phyloP scores from a whole-genome alignment of 495 filamentous ascomycete genomes.

The Mycothermus thermophilus region DNA sequence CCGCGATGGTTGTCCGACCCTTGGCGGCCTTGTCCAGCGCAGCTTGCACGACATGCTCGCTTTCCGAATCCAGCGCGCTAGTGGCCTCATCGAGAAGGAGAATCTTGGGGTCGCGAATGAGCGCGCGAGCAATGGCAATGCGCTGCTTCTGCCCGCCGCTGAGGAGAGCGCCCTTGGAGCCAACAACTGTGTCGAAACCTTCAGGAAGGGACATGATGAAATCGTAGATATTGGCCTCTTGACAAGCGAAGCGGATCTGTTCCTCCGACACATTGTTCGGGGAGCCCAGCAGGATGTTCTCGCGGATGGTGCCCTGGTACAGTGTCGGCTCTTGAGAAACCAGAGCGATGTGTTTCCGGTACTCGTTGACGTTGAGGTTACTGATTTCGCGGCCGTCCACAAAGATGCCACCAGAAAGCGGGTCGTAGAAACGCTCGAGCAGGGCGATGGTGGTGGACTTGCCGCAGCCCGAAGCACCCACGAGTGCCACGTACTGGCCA shows the following conservation, averaged over 20 bases:
- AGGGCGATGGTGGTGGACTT: constrained; percentile 62
- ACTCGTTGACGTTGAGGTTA: constrained; percentile 33
- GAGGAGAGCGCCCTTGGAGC: constrained; percentile 51
- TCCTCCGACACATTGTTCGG: constrained; percentile 34
- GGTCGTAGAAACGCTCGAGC: constrained; percentile 54
- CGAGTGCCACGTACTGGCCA: constrained; percentile 57
- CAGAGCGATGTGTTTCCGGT: constrained; percentile 44
- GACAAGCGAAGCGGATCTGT: constrained; percentile 43
- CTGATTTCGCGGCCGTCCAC: constrained; percentile 42
- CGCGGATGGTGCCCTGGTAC: constrained; percentile 41
- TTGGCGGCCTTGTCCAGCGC: constrained; percentile 53
- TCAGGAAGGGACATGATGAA: constrained; percentile 52
- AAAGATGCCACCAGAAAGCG: constrained; percentile 42
- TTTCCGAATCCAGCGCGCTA: constrained; percentile 60
- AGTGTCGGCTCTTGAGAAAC: constrained; percentile 54
- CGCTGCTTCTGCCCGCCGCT: constrained; percentile 75
- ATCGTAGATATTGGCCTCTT: constrained; percentile 52
- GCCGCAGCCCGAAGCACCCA: constrained; percentile 61
- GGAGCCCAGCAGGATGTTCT: constrained; percentile 47
- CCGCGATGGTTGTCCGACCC: constrained; percentile 59
- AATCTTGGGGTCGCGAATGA: constrained; percentile 58
- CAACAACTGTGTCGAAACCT: constrained; percentile 49
- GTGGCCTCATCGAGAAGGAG: constrained; percentile 77
- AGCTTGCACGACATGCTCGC: constrained; percentile 59
- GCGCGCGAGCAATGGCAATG: constrained; percentile 63